Evolutionary conservation across 257 asterid species (phyloP), one percentile per base, ranked within the genome.

Genomic region (Solanum sejunctum): DNA sequence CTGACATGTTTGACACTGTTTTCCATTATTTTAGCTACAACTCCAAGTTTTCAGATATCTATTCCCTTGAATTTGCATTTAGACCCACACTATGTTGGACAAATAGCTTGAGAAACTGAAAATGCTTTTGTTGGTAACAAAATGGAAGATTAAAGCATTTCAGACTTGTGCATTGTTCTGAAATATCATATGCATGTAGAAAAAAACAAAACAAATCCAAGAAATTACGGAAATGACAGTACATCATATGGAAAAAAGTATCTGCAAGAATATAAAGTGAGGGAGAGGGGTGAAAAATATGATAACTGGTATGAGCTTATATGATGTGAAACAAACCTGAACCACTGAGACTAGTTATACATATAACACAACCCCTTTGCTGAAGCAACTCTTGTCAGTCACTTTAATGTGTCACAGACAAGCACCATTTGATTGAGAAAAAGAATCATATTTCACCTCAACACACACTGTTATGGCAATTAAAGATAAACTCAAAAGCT

Each of bases 401-500:
- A 32, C 71, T 85, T 81, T 51, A 69, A 83, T 66, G 21, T 41
- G 69, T 55, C 23, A 10, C 21, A n/a, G 11, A 84, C 32, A 45
- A 52, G 80, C 82, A 86, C 87, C 86, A 84, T 81, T 72, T 84
- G 55, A 43, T 32, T n/a, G 82, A 1, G 39, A 56, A 73, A 86
- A 86, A 41, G 77, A 47, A 51, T 54, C 49, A 63, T 17, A 52
- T 66, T 55, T 67, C 81, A 52, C 52, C 52, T 52, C 49, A 52
- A 26, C 49, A 10, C 61, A 52, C 47, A 51, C 49, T 77, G 23
- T 75, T 77, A 51, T 51, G 12, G 61, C 18, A 78, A 55, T 60
- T 16, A 28, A 52, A 78, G 49, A 26, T 23, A 52, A 51, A 51
- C 82, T 75, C 60, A 79, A 75, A 84, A 54, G 15, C 80, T 51